These are phyloP conservation scores for Acanthamoeba triangularis DNA, from an alignment of 208 protist genomes.

Conservation along the genomic window DNA sequence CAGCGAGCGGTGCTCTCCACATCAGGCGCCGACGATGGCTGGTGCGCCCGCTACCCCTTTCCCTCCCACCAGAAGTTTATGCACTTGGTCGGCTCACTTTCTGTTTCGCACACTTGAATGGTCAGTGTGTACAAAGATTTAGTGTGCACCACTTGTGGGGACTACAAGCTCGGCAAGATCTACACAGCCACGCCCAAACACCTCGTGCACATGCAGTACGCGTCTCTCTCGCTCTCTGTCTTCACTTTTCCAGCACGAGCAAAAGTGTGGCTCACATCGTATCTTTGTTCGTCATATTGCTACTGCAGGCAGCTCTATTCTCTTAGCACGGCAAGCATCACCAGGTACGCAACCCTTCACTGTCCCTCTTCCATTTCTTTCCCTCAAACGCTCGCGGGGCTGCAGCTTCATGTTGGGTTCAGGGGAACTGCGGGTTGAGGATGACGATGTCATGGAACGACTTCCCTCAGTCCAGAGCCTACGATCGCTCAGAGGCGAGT, in stretches of 20 bases:
- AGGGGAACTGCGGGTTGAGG: not conserved
- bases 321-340: not conserved
- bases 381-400: not conserved
- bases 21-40: not conserved
- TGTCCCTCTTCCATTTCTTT: not conserved
- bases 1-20: not conserved
- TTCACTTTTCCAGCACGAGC: not conserved
- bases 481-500: not conserved
- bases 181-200: constrained; percentile 39
- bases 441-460: not conserved
- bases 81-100: not conserved
- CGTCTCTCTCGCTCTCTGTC: not conserved
- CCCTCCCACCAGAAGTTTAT: not conserved
- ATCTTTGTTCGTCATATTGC: not conserved
- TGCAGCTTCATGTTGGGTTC: constrained; percentile 40
- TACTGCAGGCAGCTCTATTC: constrained; percentile 36
- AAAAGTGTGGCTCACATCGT: not conserved
- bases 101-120: not conserved
- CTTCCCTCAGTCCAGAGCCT: constrained; percentile 12
- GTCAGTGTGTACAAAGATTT: constrained; percentile 9
- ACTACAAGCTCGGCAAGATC: constrained; percentile 41
- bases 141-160: not conserved
- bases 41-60: not conserved
- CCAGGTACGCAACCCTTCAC: not conserved
- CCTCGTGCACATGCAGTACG: constrained; percentile 51